A percentile compares a stretch with the other conserved stretches of the same genome.
Conservation (phyloP, 73 alveolate genomes). For the Paramecium caudatum region DNA sequence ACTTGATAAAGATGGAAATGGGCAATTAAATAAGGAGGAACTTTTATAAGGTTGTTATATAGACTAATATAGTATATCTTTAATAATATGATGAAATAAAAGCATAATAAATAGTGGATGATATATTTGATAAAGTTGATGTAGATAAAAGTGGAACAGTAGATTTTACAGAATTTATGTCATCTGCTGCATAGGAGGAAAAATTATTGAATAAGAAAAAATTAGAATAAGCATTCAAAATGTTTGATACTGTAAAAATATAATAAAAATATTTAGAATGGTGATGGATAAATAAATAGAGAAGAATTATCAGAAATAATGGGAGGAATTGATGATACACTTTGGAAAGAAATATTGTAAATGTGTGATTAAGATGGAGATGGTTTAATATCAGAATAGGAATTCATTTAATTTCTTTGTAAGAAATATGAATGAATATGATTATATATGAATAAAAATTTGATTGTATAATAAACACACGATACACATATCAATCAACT, state of each 20-base stretch:
- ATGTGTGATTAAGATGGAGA: background rate
- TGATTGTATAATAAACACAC: too few relatives aligned
- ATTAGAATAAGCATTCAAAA: constrained; percentile 41
- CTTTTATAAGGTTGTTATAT: constrained; percentile 34
- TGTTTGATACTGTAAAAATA: constrained; percentile 30
- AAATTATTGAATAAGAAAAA: constrained; percentile 18
- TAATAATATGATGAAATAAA: constrained; percentile 10
- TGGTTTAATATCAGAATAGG: constrained; percentile 8
- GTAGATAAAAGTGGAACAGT: constrained; percentile 52
- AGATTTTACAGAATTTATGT: constrained; percentile 64
- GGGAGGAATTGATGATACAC: constrained; percentile 34
- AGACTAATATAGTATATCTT: background rate
- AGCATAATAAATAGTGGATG: constrained; percentile 69
- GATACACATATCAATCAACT: constrained; percentile 82
- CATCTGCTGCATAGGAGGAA: constrained; percentile 5
- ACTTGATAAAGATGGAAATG: constrained; percentile 67
- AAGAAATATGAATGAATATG: constrained; percentile 28
- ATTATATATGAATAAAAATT: too few relatives aligned
- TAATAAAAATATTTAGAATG: background rate
- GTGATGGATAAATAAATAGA: constrained; percentile 64
- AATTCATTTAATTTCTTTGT: background rate
- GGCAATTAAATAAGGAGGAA: constrained; percentile 69
- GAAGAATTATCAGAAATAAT: constrained; percentile 22
- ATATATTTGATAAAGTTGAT: constrained; percentile 68
- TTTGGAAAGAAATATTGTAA: constrained; percentile 15